Conservation (phyloP, 345 rosid genomes). For the Draba incana region DNA sequence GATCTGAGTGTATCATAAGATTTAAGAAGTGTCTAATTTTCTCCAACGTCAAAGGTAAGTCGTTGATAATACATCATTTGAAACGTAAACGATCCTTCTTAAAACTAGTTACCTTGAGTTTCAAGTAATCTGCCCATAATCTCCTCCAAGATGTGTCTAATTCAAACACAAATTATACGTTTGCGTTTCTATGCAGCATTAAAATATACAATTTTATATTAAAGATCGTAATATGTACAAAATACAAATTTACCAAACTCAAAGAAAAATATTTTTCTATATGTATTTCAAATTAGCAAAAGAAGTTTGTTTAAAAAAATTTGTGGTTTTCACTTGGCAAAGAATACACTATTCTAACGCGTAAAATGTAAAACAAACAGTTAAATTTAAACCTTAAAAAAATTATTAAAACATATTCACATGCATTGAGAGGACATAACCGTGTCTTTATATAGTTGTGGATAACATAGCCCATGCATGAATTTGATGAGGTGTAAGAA, state of each 20-base stretch:
- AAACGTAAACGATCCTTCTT: too few species aligned
- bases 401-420: constrained; percentile 1
- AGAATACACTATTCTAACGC: neutral
- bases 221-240: too few species aligned
- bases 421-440: constrained; percentile 26
- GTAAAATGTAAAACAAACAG: constrained; percentile 4
- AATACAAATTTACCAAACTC: too few species aligned
- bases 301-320: neutral
- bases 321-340: neutral
- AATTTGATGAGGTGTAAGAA: constrained; percentile 33
- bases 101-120: too few species aligned
- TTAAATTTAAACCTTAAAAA: constrained; percentile 3
- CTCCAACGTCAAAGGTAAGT: too few species aligned
- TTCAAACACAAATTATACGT: neutral
- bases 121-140: too few species aligned
- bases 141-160: too few species aligned
- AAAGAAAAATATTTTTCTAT: neutral
- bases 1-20: neutral
- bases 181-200: neutral
- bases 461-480: constrained; percentile 37
- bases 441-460: constrained; percentile 23
- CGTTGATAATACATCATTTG: too few species aligned
- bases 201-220: neutral
- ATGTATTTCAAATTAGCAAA: neutral
- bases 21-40: neutral